Evolutionary conservation across 495 filamentous ascomycete genomes (phyloP).

Genomic region (Poronia punctata): DNA sequence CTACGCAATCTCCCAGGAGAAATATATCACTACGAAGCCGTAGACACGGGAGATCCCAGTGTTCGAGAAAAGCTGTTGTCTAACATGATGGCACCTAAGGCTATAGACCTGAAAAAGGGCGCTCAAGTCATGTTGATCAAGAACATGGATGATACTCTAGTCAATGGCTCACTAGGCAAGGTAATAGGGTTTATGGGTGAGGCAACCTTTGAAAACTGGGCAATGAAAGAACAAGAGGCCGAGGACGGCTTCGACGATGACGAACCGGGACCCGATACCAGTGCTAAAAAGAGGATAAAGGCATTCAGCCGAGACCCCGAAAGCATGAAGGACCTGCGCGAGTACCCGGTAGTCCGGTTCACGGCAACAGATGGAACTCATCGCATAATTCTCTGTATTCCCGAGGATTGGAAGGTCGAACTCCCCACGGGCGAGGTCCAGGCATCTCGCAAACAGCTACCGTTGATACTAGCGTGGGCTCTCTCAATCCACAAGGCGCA

Average conservation of each 20-base stretch:
- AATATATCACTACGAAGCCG: conserved; percentile 56
- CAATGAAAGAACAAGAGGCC: conserved; percentile 42
- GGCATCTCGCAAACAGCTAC: conserved; percentile 69
- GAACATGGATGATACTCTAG: conserved; percentile 88
- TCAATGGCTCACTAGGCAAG: conserved; percentile 88
- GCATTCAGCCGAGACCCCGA: conserved; percentile 29
- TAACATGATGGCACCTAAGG: conserved; percentile 86
- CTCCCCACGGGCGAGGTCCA: conserved; percentile 92
- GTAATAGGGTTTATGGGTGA: conserved; percentile 85
- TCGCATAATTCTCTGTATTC: conserved; percentile 71
- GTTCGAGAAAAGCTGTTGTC: conserved; percentile 70
- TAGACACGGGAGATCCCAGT: conserved; percentile 67
- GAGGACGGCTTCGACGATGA: conserved; percentile 31
- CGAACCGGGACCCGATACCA: conserved; percentile 32
- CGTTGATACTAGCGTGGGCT: conserved; percentile 93
- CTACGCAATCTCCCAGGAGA: conserved; percentile 67
- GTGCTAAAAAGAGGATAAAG: conserved; percentile 41
- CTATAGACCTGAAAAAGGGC: conserved; percentile 76
- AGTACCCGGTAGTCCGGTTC: conserved; percentile 82
- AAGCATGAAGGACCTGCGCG: conserved; percentile 30
- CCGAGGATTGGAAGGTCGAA: conserved; percentile 93
- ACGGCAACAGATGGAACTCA: conserved; percentile 67
- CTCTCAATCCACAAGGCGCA: conserved; percentile 97
- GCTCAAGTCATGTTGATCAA: conserved; percentile 99
- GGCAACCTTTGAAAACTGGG: conserved; percentile 59